Evolutionary conservation across 2,329 filamentous ascomycete species (phyloP), one percentile per base, ranked within the genome.

Genomic region (Fusarium sp.): DNA sequence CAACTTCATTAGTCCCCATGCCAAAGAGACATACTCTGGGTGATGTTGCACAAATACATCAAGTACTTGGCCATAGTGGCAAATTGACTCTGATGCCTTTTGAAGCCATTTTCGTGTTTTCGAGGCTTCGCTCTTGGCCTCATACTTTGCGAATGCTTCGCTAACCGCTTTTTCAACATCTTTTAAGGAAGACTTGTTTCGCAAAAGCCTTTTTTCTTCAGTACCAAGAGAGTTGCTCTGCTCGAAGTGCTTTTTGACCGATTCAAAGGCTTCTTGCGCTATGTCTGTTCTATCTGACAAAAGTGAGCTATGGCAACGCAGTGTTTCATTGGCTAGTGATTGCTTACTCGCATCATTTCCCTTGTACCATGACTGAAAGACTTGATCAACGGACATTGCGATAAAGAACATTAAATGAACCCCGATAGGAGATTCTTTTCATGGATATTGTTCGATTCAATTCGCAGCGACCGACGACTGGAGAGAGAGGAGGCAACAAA

Each of bases 41-140:
- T 70, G 62, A 9, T 71, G 69, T 4, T 71, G 69, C 0, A 64
- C 58, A 5, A 70, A 57, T 1, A 71, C 46, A 20, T 71, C 59
- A 1, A 71, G 50, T 4, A 67, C 40, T 40, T 38, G 41, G 0
- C 30, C 45, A 9, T 69, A 70, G n/a, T 70, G 48, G 5, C 61
- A 62, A 1, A 70, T 54, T 2, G 35, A 57, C 1, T 58, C 57
- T 2, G 66, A 67, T 4, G 42, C 27, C 3, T 8, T 40, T 1
- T 42, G 12, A 2, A 70, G 7, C 58, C 57, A 63, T 41, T 67
- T 70, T 0, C 38, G 27, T 6, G 15, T 41, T 4, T 66, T 67
- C 0, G 61, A 66, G 0, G 20, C 26, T 33, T 38, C 54, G 2
- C 11, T 30, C 12, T 35, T 52, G 2, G 54, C 32, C 10, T 65